phyloP scores from a whole-genome alignment of 2,329 filamentous ascomycete genomes.

The Cladophialophora bantiana region DNA sequence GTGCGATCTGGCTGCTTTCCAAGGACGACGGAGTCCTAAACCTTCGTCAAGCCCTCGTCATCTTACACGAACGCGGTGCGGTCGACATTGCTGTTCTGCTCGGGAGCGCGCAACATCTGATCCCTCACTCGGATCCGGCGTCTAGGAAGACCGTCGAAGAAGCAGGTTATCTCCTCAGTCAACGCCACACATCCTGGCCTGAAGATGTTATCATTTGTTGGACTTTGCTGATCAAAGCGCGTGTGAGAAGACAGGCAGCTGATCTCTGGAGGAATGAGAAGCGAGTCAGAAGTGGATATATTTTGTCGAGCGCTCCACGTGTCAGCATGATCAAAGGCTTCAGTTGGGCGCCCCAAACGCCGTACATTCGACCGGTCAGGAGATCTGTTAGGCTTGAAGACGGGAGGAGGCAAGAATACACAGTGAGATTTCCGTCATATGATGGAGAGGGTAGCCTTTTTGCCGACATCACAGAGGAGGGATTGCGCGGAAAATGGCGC shows the following conservation, averaged over 20 bases:
- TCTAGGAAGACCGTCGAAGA: conserved; percentile 13
- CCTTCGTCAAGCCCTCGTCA: conserved; percentile 2
- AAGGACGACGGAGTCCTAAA: conserved; percentile 5
- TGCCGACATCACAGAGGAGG: not conserved
- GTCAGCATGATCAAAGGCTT: conserved; percentile 4
- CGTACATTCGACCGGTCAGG: conserved; percentile 5
- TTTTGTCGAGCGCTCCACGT: conserved; percentile 9
- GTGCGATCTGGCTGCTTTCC: conserved; percentile 13
- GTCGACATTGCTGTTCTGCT: conserved; percentile 14
- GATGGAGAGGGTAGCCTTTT: conserved; percentile 8
- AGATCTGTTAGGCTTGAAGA: not conserved
- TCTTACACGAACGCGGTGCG: conserved; percentile 1
- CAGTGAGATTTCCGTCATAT: conserved; percentile 7
- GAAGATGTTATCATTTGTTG: conserved; percentile 15
- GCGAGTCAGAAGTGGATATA: conserved; percentile 5
- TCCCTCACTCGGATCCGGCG: conserved; percentile 12
- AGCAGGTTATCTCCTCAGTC: conserved; percentile 16
- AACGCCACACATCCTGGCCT: conserved; percentile 15
- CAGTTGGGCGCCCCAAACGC: conserved; percentile 6
- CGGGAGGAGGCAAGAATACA: conserved; percentile 9
- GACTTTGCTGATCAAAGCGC: conserved; percentile 9
- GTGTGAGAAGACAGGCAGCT: conserved; percentile 4
- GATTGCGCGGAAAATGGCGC: conserved; percentile 7
- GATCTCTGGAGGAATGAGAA: conserved; percentile 2
- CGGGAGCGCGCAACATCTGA: conserved; percentile 12